Conservation (phyloP, 2,329 filamentous ascomycete genomes). For the Tolypocladium amazonense region DNA sequence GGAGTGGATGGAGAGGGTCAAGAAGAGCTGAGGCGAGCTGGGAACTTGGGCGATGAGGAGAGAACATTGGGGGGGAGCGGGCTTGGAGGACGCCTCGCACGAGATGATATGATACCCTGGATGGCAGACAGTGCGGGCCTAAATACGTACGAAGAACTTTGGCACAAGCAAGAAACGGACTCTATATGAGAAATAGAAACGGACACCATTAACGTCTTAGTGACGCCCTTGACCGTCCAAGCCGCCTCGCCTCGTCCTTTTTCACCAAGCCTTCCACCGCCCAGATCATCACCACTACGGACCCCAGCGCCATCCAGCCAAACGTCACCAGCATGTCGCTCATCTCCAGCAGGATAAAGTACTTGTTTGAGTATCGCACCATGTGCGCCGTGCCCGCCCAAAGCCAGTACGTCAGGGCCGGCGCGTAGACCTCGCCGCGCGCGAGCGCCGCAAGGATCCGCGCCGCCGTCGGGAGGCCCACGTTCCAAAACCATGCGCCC, state of each 20-base stretch:
- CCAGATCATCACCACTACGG: constrained; percentile 7
- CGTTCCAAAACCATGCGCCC: constrained; percentile 6
- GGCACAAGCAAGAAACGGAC: no score
- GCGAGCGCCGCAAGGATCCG: background rate
- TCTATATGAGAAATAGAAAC: background rate
- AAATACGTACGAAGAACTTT: background rate
- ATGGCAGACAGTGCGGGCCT: background rate
- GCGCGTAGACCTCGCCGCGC: constrained; percentile 1
- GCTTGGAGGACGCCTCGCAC: background rate
- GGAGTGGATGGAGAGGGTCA: constrained; percentile 56
- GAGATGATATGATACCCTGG: constrained; percentile 1
- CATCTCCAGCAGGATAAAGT: constrained; percentile 27
- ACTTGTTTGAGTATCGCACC: constrained; percentile 22
- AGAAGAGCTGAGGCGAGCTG: constrained; percentile 17
- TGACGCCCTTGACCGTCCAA: background rate
- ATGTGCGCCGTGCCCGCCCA: constrained; percentile 12
- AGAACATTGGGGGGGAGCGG: background rate
- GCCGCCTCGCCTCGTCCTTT: background rate
- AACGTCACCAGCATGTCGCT: constrained; percentile 19
- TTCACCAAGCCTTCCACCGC: background rate
- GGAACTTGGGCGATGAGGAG: background rate
- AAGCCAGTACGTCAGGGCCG: constrained; percentile 5
- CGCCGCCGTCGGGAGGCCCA: background rate
- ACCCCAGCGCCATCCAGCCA: constrained; percentile 15
- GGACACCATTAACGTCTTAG: background rate